Base-by-base conservation (phyloP, 1,284 basidiomycete genomes). In the Cryptococcus neoformans region DNA sequence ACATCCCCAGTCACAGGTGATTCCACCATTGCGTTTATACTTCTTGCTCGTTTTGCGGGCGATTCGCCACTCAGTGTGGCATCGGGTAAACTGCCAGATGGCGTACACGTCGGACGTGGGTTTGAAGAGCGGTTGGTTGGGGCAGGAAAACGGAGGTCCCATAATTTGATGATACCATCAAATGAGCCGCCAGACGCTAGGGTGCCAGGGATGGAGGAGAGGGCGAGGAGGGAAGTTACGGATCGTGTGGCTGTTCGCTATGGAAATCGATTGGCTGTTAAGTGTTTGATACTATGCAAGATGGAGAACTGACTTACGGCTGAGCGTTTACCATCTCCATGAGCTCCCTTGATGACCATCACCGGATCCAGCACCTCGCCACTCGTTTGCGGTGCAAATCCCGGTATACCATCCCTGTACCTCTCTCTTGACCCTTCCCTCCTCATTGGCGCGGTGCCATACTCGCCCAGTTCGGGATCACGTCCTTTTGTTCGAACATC, bases 81-180 rank as follows among this genome's bases (percentile, higher is more conserved):
- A 35, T 76, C 74, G 1, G 72, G 69, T 2, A 76, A 55, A 0
- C 47, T 41, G 12, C 65, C 66, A 4, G 61, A 48, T 0, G 68
- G 28, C 0, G 64, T 65, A 34, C 59, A 63, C 12, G 60, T 56
- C 1, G 68, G 63, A 28, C 65, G 60, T 3, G 62, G 57, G 17
- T 59, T 55, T 4, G 68, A 54, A 16, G 52, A 44, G 3, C 66
- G 62, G 14, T 63, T 55, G 2, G 66, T 56, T 0, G 66, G 47
- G 1, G 57, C 58, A 1, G 68, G 64, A 42, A 72, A 69, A 6
- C 78, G 70, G 1, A 78, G 61, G 58, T 79, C 78, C 78, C 78
- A 79, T 2, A 79, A 65, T 57, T 76, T 78, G 54, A 79, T 68
- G 37, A 76, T 62, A 8, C 77, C 76, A 58, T 79, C 76, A 8